Base-by-base conservation (phyloP, 2,329 filamentous ascomycete genomes). In the Eutypa lata region DNA sequence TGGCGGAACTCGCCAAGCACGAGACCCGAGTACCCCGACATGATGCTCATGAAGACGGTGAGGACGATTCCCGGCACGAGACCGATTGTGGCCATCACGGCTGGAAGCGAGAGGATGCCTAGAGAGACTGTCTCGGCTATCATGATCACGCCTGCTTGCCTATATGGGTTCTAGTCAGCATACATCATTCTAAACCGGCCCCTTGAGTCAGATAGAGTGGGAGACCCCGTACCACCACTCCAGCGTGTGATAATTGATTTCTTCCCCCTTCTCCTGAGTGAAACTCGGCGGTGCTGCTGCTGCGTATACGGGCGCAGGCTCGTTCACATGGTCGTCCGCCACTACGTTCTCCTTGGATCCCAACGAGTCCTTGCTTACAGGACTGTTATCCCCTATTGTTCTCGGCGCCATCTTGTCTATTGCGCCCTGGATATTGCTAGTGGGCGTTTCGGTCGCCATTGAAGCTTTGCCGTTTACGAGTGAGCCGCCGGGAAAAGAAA, bases 21-120 rank as follows among this genome's bases (percentile, higher is more conserved):
- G 11, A 75, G 63, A 13, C 88, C 74, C 0, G 75, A 76, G 59
- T 75, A 90, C 1, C 87, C 90, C 62, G 90, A 90, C 2, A 90
- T 72, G 16, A 86, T 79, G 45, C 87, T 74, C 49, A 75, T 80
- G 24, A 88, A 78, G 56, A 90, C 77, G 43, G 89, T 90, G 65
- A 90, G 66, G 55, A 90, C 81, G 51, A 91, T 73, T n/a, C 88
- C 88, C 0, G 88, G 88, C 2, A 87, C 85, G 14, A 91, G 76
- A 3, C 88, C 88, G 43, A 91, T 76, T 13, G 86, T 74, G 2
- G 88, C 86, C 65, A 91, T 85, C 0, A 88, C 89, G 65, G 85
- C 89, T 1, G 88, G 88, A 56, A 91, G 89, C 0, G 86, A 90
- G 73, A 91, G 88, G 66, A 77, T 75, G 0, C 74, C 74, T n/a